phyloP scores from a whole-genome alignment of 345 rosid species.

The Conringia planisiliqua region DNA sequence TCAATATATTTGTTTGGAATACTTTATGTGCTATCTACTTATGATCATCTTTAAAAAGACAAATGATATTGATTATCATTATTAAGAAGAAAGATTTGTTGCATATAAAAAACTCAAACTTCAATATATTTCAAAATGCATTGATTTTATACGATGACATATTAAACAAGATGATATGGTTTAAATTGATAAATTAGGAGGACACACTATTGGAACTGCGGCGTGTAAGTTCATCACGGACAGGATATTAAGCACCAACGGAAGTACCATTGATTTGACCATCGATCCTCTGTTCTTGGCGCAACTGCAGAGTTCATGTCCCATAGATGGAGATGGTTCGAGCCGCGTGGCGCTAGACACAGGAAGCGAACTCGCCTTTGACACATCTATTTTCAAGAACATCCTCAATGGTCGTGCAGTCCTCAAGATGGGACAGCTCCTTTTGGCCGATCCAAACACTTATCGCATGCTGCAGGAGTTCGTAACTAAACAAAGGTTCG shows the following conservation, averaged over 20 bases:
- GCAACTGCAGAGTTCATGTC: not conserved
- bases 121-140: no score
- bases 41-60: no score
- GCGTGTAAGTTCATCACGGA: conserved; percentile 17
- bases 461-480: not conserved
- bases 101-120: no score
- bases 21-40: no score
- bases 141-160: no score
- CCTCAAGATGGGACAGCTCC: conserved; percentile 17
- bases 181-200: conserved; percentile 15
- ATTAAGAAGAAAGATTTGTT: no score
- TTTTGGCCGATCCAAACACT: not conserved
- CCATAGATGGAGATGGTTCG: conserved; percentile 5
- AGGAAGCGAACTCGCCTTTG: conserved; percentile 28
- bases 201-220: conserved; percentile 37
- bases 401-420: conserved; percentile 27
- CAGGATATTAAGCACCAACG: conserved; percentile 13
- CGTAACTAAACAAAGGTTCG: not conserved
- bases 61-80: no score
- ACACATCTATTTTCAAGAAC: conserved; percentile 26
- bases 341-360: conserved; percentile 32
- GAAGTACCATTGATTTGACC: not conserved
- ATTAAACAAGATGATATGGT: not conserved
- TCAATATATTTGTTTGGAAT: no score
- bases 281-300: not conserved